Conservation (phyloP, 352 stramenopile species). For the Pythium biforme region DNA sequence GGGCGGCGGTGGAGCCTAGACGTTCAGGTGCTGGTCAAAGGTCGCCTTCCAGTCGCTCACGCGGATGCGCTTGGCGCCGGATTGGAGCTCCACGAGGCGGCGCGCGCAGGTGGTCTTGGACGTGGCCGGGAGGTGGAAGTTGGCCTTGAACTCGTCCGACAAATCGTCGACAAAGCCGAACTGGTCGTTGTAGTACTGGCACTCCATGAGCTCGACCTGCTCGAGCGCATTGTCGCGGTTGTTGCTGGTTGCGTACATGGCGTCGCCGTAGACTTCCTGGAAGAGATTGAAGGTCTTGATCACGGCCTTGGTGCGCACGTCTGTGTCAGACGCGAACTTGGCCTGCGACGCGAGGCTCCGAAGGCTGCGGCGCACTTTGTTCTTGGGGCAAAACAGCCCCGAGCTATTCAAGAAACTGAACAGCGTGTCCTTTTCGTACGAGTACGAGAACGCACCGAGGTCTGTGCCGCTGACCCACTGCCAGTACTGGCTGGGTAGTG, state of each 20-base stretch:
- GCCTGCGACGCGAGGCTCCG: constrained; percentile 4
- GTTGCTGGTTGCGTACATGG: constrained; percentile 7
- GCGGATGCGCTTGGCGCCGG: constrained; percentile 21
- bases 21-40: constrained; percentile 22
- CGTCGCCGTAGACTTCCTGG: constrained; percentile 30
- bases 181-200: constrained; percentile 46
- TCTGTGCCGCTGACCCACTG: constrained; percentile 48
- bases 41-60: constrained; percentile 24
- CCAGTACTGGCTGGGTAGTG: constrained; percentile 62
- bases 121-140: constrained; percentile 30
- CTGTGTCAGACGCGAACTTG: neutral
- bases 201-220: constrained; percentile 51
- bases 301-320: constrained; percentile 28
- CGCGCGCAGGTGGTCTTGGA: constrained; percentile 40
- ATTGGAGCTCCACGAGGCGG: constrained; percentile 25
- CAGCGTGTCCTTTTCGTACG: constrained; percentile 55
- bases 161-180: constrained; percentile 47
- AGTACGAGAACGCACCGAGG: constrained; percentile 55
- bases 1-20: too few species aligned
- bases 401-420: constrained; percentile 35
- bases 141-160: constrained; percentile 31
- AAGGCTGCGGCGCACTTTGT: constrained; percentile 32
- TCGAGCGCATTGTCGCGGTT: constrained; percentile 35
- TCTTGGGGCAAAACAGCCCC: constrained; percentile 42
- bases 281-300: constrained; percentile 44